Evolutionary conservation across 2,329 filamentous ascomycete species (phyloP).

Genomic region (Botrytis paeoniae): DNA sequence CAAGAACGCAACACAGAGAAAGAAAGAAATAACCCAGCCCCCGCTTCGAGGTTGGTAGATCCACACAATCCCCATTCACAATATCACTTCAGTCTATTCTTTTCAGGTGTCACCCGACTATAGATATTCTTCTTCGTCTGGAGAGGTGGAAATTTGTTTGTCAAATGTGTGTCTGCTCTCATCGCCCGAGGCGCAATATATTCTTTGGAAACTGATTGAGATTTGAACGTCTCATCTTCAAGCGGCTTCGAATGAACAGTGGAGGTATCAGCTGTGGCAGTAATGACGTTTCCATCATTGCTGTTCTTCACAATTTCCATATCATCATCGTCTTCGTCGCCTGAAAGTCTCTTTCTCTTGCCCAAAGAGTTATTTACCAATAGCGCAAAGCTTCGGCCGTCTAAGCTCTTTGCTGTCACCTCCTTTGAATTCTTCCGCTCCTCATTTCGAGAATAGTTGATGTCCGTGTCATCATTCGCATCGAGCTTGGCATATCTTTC

Average conservation of each 20-base stretch:
- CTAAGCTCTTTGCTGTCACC: not conserved
- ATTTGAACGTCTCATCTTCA: not conserved
- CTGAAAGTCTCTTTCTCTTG: not conserved
- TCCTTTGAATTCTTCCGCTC: not conserved
- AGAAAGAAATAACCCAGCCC: not conserved
- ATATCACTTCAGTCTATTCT: not conserved
- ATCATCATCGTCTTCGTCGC: not conserved
- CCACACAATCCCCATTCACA: not conserved
- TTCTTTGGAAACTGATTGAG: not conserved
- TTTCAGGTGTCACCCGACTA: not conserved
- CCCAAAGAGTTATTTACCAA: not conserved
- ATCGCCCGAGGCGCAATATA: not conserved
- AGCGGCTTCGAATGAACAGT: not conserved
- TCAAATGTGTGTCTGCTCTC: not conserved
- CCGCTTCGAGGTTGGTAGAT: not conserved
- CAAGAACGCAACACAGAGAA: not conserved
- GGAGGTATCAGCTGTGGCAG: not conserved
- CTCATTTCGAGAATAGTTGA: not conserved
- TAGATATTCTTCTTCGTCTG: not conserved
- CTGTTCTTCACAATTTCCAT: not conserved
- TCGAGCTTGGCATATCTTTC: not conserved
- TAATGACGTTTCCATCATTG: accelerated
- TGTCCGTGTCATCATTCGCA: not conserved
- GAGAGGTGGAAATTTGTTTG: not conserved
- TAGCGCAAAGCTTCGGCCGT: not conserved